phyloP scores from a whole-genome alignment of 257 asterid species.

The Ophiorrhiza pumila region DNA sequence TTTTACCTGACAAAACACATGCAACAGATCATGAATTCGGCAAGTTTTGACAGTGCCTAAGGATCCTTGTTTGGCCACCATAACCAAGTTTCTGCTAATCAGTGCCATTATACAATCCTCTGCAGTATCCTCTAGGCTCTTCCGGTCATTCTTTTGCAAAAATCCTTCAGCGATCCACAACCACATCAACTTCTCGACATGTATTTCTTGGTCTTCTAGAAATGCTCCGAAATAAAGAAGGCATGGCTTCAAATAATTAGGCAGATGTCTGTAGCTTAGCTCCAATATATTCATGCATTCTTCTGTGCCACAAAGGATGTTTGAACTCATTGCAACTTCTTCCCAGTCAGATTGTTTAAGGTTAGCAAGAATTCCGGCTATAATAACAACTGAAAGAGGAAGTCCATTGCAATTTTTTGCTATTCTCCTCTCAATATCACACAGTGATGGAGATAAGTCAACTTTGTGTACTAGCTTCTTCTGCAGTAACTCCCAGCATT shows the following conservation, averaged over 20 bases:
- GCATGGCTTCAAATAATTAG: slow-evolving; percentile 8
- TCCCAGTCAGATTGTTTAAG: background rate
- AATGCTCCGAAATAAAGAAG: slow-evolving; percentile 7
- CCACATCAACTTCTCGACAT: background rate
- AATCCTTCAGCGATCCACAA: slow-evolving; percentile 12
- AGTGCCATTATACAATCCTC: slow-evolving; percentile 1
- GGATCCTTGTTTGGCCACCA: background rate
- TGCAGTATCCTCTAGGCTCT: background rate
- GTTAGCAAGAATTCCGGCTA: slow-evolving; percentile 3
- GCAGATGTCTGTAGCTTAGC: background rate
- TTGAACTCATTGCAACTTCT: background rate
- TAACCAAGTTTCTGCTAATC: background rate
- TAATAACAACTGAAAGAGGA: slow-evolving; percentile 1
- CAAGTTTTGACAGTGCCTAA: slow-evolving; percentile 3
- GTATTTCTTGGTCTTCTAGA: background rate
- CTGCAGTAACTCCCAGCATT: slow-evolving; percentile 2
- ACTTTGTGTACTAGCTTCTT: background rate
- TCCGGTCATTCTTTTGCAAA: background rate
- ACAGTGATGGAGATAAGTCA: background rate
- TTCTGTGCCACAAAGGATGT: background rate
- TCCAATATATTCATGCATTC: background rate
- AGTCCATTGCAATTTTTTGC: slow-evolving; percentile 6
- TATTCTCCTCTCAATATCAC: background rate
- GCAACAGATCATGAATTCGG: slow-evolving; percentile 5
- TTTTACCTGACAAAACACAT: slow-evolving; percentile 1